phyloP scores from a whole-genome alignment of 2,329 filamentous ascomycete species.

The Fusarium hostae region DNA sequence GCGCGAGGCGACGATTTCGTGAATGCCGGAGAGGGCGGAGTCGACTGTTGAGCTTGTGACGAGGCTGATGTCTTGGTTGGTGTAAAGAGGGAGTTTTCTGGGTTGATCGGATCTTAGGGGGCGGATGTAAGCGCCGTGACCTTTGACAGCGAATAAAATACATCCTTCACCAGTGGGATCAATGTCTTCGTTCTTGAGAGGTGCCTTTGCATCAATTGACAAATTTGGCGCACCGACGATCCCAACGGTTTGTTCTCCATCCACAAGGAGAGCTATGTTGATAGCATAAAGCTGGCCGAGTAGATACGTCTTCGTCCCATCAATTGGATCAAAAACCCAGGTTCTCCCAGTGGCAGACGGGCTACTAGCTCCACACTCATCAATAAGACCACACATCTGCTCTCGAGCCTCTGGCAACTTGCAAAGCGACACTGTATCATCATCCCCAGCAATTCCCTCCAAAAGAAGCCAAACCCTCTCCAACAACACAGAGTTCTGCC shows the following conservation, averaged over 20 bases:
- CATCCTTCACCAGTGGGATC: constrained; percentile 58
- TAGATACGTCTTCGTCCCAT: constrained; percentile 69
- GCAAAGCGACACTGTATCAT: constrained; percentile 43
- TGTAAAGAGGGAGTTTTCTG: constrained; percentile 49
- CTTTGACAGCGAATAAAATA: constrained; percentile 62
- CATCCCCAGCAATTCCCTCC: constrained; percentile 44
- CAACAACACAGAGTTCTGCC: constrained; percentile 55
- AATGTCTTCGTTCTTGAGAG: constrained; percentile 57
- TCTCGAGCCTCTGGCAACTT: constrained; percentile 53
- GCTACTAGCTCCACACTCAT: constrained; percentile 59
- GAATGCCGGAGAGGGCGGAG: constrained; percentile 60
- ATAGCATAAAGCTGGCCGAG: constrained; percentile 66
- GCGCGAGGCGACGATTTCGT: constrained; percentile 55
- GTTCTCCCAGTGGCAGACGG: constrained; percentile 55
- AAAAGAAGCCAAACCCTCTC: constrained; percentile 61
- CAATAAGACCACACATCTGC: constrained; percentile 64
- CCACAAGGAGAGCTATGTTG: constrained; percentile 64
- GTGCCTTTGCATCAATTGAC: constrained; percentile 51
- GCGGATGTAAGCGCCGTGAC: constrained; percentile 60
- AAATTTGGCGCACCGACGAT: constrained; percentile 62
- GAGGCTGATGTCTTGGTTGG: constrained; percentile 51
- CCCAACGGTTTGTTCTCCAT: constrained; percentile 61
- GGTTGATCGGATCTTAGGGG: constrained; percentile 48
- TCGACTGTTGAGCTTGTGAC: constrained; percentile 61
- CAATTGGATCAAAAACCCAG: constrained; percentile 71